Evolutionary conservation across 768 basidiomycete genomes (phyloP), one percentile per base, ranked within the genome.

Genomic region (Saitozyma sp.): DNA sequence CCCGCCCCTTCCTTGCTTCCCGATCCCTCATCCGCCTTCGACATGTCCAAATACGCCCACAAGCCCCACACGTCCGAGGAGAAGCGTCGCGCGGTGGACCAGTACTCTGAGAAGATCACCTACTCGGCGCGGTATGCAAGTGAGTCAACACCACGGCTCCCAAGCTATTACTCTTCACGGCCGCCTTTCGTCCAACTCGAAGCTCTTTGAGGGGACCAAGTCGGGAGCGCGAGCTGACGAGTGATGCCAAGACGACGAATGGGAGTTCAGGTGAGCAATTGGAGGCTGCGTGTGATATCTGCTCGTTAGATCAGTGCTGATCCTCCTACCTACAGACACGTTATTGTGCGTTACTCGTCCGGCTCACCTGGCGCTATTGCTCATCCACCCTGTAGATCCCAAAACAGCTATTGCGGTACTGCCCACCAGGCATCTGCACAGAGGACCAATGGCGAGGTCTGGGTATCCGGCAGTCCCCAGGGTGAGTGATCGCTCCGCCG

Each of bases 391-490:
- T 29, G 29, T 67, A 73, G 67, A 70, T 74, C 50, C 72, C 72
- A 0, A 68, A 68, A 62, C 66, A 64, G 40, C 59, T 76, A 16
- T 61, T 73, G 16, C 55, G 65, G 29, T 76, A 57, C 55, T 60
- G 61, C n/a, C 74, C 74, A 2, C 66, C 74, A 6, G 74, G 74
- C 13, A 60, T 76, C 9, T 68, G 66, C 46, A 54, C 67, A 9
- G 74, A 76, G 64, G 66, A 71, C 41, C 58, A 63, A 7, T 76
- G 74, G 74, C 55, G 74, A 45, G 69, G 69, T 20, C 43, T 76
- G 7, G 74, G 74, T 6, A 71, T 76, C 11, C 61, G 74, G 50
- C 74, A 76, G 58, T 73, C 71, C 37, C 74, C 69, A 56, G 74
- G 74, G 71, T 76, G 58, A 55, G 73, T 63, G 16, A 8, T 17